These are phyloP conservation scores for Allium fistulosum DNA, from an alignment of 106 monocot species.

Conservation along the genomic window DNA sequence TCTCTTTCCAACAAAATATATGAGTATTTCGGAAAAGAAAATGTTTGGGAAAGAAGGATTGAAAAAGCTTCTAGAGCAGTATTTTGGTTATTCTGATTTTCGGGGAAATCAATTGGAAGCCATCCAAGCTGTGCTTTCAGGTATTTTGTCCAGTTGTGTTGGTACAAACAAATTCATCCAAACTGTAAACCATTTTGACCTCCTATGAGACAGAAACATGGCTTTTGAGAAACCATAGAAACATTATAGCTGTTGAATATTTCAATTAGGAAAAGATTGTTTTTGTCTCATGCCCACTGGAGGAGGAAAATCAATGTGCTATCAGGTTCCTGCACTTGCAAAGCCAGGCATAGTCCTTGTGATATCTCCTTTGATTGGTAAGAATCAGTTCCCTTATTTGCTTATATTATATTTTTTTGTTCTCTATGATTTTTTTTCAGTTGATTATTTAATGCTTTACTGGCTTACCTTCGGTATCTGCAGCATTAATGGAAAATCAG, in stretches of 20 bases:
- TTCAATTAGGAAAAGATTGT: constrained; percentile 67
- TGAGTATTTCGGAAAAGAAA: neutral
- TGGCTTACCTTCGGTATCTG: constrained; percentile 5
- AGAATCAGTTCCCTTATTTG: too few relatives aligned
- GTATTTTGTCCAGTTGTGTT: constrained; percentile 17
- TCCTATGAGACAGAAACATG: neutral
- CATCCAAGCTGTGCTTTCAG: constrained; percentile 72
- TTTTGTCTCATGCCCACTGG: constrained; percentile 99
- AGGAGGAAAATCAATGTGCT: constrained; percentile 96
- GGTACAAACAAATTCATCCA: neutral
- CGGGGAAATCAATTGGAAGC: constrained; percentile 85
- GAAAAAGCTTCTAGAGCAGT: constrained; percentile 38
- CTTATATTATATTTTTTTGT: neutral
- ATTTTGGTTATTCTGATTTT: constrained; percentile 71
- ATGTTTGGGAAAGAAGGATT: constrained; percentile 35
- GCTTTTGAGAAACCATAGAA: neutral
- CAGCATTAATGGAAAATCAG: constrained; percentile 98
- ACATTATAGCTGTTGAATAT: neutral
- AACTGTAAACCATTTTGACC: neutral
- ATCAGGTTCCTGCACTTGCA: constrained; percentile 82
- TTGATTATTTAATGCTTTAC: neutral
- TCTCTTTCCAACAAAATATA: constrained; percentile 24
- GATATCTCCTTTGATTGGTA: constrained; percentile 62
- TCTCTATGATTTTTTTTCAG: neutral
- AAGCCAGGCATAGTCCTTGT: constrained; percentile 82